A percentile compares a stretch with the other conserved stretches of the same genome.
Evolutionary conservation across 805 yeast genomes (phyloP).

Genomic region (Candida maris): DNA sequence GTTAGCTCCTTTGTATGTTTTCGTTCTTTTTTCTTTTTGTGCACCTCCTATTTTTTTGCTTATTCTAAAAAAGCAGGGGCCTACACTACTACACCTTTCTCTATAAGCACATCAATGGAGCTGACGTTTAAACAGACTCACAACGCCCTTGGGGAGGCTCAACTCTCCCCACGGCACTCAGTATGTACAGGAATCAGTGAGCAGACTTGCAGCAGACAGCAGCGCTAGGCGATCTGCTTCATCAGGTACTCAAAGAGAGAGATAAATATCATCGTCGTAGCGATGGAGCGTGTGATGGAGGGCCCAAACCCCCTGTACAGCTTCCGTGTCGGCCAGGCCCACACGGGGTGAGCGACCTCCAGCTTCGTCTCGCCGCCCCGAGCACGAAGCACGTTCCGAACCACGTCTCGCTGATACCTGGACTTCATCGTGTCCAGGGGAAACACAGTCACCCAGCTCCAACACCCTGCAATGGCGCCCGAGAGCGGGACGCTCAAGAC

Average conservation of each 20-base stretch:
- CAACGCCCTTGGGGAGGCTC: no score
- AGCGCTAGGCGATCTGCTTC: conserved; percentile 47
- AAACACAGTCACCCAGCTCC: conserved; percentile 72
- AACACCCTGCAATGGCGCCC: conserved; percentile 76
- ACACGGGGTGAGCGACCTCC: conserved; percentile 32
- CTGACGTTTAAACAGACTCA: no score
- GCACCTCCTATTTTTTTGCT: no score
- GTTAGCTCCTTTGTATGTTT: no score
- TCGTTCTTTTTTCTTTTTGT: no score
- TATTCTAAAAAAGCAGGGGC: no score
- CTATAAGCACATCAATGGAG: no score
- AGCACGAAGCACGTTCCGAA: conserved; percentile 57
- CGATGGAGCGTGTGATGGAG: conserved; percentile 64
- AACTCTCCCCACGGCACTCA: no score
- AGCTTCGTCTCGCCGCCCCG: conserved; percentile 44
- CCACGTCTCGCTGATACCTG: conserved; percentile 68
- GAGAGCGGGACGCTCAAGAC: conserved; percentile 55
- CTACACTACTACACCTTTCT: no score
- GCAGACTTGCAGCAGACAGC: no score
- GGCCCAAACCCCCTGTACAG: conserved; percentile 79
- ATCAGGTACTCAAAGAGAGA: conserved; percentile 66
- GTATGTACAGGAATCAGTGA: no score
- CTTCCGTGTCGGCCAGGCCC: conserved; percentile 40
- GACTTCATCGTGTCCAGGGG: conserved; percentile 82
- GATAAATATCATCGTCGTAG: conserved; percentile 74